Evolutionary conservation across 2,329 filamentous ascomycete genomes (phyloP), one percentile per base, ranked within the genome.

Genomic region (Fusarium buharicum): DNA sequence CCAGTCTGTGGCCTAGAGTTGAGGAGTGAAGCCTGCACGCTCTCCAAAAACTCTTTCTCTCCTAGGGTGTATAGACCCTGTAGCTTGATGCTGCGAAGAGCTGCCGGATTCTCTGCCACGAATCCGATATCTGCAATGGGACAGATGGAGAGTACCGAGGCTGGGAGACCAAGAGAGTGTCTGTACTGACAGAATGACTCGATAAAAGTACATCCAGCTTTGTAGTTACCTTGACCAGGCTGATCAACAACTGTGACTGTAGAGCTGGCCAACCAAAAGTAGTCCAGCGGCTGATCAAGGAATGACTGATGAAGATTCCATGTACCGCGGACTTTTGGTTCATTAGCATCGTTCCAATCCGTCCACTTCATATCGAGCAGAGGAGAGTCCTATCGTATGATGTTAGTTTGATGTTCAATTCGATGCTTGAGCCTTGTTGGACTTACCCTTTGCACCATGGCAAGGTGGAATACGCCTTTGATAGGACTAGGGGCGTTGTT

Each of bases 311-410:
- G 72, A 0, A 78, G 62, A 16, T 76, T 72, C 45, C 56, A 66
- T 0, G 69, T 70, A 0, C 76, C 75, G 1, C 64, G 39, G 0
- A 76, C 67, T 56, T 79, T 79, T 14, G 77, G 75, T 5, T 52
- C 51, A 2, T 73, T 44, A 0, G 70, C 70, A 3, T 58, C 55
- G 2, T 64, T 57, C 55, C 75, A 70, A 11, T 69, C 62, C 2
- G 51, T 34, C 20, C 68, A 65, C 24, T 53, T 64, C 70, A 71
- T 73, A 16, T 74, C 69, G 4, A 55, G 50, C 13, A 79, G 67
- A 2, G 72, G 53, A 30, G 43, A 59, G 34, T 79, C 77, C n/a
- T 70, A 16, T 44, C 27, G 14, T 16, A n/a, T 17, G 36, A 18
- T 16, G 30, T 14, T 18, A 27, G 30, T 13, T n/a, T n/a, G 5